These are phyloP conservation scores for Quercus lobata DNA, from an alignment of 331 rosid genomes.

Conservation along the genomic window DNA sequence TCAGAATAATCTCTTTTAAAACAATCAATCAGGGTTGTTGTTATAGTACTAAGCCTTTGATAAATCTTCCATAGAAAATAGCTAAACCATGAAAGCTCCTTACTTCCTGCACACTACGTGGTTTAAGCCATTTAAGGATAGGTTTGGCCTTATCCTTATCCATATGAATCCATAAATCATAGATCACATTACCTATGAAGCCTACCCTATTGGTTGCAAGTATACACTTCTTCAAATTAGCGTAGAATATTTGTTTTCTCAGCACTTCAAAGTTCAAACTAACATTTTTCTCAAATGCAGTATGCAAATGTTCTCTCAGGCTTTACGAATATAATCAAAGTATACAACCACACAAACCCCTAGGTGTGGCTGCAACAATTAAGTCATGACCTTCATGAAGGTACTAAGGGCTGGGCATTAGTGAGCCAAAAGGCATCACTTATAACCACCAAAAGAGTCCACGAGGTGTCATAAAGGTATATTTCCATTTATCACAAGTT, in stretches of 20 bases:
- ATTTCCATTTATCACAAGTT: neutral
- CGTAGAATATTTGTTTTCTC: no score
- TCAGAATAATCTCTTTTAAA: neutral
- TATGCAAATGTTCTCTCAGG: no score
- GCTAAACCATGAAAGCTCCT: neutral
- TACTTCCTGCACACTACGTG: neutral
- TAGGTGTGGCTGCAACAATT: neutral
- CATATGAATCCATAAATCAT: neutral
- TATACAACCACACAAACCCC: no score
- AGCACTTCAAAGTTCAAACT: no score
- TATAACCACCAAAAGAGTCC: neutral
- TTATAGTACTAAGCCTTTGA: neutral
- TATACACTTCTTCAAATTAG: no score
- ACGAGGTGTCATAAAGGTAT: neutral
- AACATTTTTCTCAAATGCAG: no score
- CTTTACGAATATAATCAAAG: no score
- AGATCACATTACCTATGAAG: neutral
- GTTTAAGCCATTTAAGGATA: accelerated
- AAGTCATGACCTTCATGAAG: neutral
- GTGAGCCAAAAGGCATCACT: neutral
- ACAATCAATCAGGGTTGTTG: neutral
- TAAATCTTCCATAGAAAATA: neutral
- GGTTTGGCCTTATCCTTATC: no score
- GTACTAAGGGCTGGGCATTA: neutral
- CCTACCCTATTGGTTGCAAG: neutral